These are phyloP conservation scores for Mrakia blollopis DNA, from an alignment of 768 basidiomycete species.

Conservation along the genomic window DNA sequence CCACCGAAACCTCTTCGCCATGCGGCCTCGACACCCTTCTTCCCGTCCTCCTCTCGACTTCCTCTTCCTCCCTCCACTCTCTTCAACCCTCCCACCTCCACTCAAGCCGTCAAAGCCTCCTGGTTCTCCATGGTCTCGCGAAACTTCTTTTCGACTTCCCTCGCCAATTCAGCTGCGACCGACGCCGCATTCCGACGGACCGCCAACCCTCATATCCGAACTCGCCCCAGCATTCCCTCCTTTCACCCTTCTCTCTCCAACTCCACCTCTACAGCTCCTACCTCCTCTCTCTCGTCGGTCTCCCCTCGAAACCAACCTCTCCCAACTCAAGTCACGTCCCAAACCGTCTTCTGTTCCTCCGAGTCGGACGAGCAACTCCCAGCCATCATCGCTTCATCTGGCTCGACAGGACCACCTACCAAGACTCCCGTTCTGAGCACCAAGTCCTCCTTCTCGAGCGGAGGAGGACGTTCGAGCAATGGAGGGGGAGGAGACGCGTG, in stretches of 20 bases:
- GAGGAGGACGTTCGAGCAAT: background rate
- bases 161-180: background rate
- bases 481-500: slow-evolving; percentile 6
- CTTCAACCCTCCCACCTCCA: background rate
- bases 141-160: background rate
- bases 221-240: background rate
- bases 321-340: slow-evolving; percentile 2
- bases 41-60: background rate
- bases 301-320: slow-evolving; percentile 4
- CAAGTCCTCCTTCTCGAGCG: slow-evolving; percentile 12
- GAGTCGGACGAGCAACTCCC: background rate
- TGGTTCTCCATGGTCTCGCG: slow-evolving; percentile 11
- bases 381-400: background rate
- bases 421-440: background rate
- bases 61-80: background rate
- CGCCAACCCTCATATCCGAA: background rate
- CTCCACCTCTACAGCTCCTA: background rate
- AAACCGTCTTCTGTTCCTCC: slow-evolving; percentile 9
- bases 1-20: background rate
- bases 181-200: background rate
- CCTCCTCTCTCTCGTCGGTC: slow-evolving; percentile 2
- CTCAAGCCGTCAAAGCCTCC: background rate
- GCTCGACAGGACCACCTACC: no score
- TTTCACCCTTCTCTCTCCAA: background rate
- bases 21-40: slow-evolving; percentile 1